Evolutionary conservation across 2,329 filamentous ascomycete species (phyloP).

Genomic region (Paracorniculantispora psalliotae): DNA sequence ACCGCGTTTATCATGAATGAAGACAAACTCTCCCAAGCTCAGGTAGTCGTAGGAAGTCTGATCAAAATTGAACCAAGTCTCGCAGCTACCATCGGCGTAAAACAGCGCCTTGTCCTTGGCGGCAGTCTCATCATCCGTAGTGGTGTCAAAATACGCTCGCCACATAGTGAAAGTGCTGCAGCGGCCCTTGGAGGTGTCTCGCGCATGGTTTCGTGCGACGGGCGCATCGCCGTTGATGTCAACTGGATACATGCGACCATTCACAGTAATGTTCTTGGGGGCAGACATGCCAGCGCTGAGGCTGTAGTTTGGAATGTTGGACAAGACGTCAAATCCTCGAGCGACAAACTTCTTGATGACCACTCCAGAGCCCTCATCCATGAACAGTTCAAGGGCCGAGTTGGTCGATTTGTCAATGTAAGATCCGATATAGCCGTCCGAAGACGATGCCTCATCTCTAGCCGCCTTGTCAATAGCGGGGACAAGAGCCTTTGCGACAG

Average conservation of each 20-base stretch:
- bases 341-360: constrained; percentile 34
- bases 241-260: constrained; percentile 10
- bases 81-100: constrained; percentile 11
- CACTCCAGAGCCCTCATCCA: constrained; percentile 36
- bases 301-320: constrained; percentile 25
- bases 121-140: background rate
- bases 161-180: constrained; percentile 1
- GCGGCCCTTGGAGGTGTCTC: background rate
- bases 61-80: constrained; percentile 13
- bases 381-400: constrained; percentile 33
- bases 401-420: constrained; percentile 34
- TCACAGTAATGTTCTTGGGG: background rate
- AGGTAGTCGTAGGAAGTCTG: constrained; percentile 8
- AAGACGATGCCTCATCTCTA: constrained; percentile 27
- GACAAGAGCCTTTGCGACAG: constrained; percentile 30
- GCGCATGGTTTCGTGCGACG: background rate
- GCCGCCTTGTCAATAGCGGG: constrained; percentile 39
- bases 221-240: constrained; percentile 2
- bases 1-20: background rate
- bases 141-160: constrained; percentile 8
- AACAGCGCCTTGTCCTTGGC: constrained; percentile 7
- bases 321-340: constrained; percentile 35
- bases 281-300: background rate
- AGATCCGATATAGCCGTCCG: constrained; percentile 28
- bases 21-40: constrained; percentile 10